A percentile compares a stretch with the other conserved stretches of the same genome.
Evolutionary conservation across 2,329 filamentous ascomycete genomes (phyloP).

Genomic region (Orbilia blumenaviensis): DNA sequence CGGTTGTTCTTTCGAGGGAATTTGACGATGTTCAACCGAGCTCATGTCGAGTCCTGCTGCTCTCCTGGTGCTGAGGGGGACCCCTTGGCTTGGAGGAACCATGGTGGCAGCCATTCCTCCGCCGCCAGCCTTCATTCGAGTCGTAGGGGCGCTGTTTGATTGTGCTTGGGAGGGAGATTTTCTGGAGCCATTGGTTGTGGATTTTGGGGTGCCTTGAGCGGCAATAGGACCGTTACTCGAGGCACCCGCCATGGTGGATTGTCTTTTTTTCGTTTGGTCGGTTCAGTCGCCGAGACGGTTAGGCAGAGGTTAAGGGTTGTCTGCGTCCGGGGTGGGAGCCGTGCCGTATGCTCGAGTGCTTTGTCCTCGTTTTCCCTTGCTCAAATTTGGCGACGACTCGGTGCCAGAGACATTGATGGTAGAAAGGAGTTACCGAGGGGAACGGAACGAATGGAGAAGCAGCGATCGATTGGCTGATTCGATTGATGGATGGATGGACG

Average conservation of each 20-base stretch:
- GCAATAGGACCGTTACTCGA: conserved; percentile 54
- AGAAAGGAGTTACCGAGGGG: conserved; percentile 33
- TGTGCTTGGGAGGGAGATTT: conserved; percentile 52
- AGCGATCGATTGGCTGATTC: too few relatives aligned
- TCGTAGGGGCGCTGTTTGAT: conserved; percentile 56
- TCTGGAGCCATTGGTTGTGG: conserved; percentile 54
- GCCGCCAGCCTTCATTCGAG: conserved; percentile 56
- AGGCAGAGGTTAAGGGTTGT: conserved; percentile 29
- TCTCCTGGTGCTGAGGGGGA: conserved; percentile 71
- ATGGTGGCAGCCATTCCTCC: conserved; percentile 23
- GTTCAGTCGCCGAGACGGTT: conserved; percentile 31
- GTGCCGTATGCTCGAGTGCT: conserved; percentile 21
- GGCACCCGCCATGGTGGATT: conserved; percentile 53
- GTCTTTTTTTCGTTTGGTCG: conserved; percentile 7
- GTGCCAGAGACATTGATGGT: conserved; percentile 23
- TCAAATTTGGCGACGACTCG: conserved; percentile 35
- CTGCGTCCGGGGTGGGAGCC: neutral
- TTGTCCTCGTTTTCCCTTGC: conserved; percentile 19
- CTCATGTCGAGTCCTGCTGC: conserved; percentile 79
- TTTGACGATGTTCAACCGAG: conserved; percentile 89
- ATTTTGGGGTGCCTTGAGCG: conserved; percentile 56
- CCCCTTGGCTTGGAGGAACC: conserved; percentile 60
- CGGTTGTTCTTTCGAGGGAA: conserved; percentile 77
- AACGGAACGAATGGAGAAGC: conserved; percentile 47
- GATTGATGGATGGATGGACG: neutral